These are phyloP conservation scores for Smithsoniella earleae DNA, from an alignment of 163 green algal species.

Conservation along the genomic window DNA sequence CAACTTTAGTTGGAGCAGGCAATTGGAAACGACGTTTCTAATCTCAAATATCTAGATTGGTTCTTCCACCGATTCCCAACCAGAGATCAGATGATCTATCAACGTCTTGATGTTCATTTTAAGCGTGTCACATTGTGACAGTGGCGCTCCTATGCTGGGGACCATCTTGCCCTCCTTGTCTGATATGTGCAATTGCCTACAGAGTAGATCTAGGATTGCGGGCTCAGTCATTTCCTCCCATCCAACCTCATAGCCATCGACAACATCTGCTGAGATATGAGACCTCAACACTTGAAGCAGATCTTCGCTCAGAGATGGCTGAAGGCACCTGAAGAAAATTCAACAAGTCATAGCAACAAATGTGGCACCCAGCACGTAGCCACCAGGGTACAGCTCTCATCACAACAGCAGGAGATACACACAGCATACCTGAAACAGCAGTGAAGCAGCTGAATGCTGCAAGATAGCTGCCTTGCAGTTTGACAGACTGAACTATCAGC, in stretches of 20 bases:
- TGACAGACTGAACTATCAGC: neutral
- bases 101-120: neutral
- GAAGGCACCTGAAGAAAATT: neutral
- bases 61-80: too few species aligned
- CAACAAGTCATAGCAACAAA: neutral
- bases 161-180: neutral
- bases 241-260: neutral
- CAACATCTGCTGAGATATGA: neutral
- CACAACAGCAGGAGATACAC: neutral
- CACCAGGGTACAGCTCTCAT: neutral
- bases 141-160: neutral
- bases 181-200: neutral
- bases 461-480: neutral
- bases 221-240: neutral
- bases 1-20: too few species aligned
- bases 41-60: too few species aligned
- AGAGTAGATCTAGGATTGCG: neutral
- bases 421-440: neutral
- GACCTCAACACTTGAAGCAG: neutral
- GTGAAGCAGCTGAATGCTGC: neutral
- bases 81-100: too few species aligned
- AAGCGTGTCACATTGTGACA: slow-evolving; percentile 16
- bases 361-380: neutral
- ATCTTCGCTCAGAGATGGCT: neutral
- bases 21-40: too few species aligned